Evolutionary conservation across 306 rosid genomes (phyloP), one percentile per base, ranked within the genome.

Genomic region (Glycyrrhiza uralensis): DNA sequence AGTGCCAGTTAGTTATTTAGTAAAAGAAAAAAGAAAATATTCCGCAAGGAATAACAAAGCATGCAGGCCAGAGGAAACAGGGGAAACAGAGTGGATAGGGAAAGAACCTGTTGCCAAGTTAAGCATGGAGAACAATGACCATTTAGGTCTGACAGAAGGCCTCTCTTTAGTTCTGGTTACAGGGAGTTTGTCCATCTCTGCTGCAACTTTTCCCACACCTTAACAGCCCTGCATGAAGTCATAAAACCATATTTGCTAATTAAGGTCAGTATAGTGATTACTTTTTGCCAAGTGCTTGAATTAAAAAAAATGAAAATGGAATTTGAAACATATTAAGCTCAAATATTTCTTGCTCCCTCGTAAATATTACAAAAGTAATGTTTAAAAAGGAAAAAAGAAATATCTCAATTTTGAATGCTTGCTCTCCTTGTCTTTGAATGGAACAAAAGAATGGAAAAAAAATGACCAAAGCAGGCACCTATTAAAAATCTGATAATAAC

Each of bases 161-260:
- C 97, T 80, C 98, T 87, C 79, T 91, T 94, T 24, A 94, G 80
- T 67, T 94, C 98, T 29, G 98, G 98, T 51, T 97, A 82, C 0
- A 94, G 79, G 58, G 91, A 91, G 35, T 94, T 94, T 11, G 97
- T 91, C 98, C 98, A 94, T 76, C 98, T 83, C 4, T 91, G 82
- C 70, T 85, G 78, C 98, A 94, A 82, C 98, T 94, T 56, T 94
- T 94, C 6, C 98, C 98, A 74, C 98, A 94, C 83, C 98, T 87
- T 52, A 94, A 66, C 2, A 92, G 56, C 44, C 96, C 98, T 92
- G 91, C 83, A 87, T 66, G 59, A 54, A 69, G 12, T 26, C 51
- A 68, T 36, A n/a, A n/a, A 38, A 13, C 12, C 60, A 42, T 3
- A 69, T 28, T 78, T 39, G n/a, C n/a, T n/a, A n/a, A n/a, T n/a